A percentile compares a stretch with the other conserved stretches of the same genome.
These are phyloP conservation scores for Inga laurina DNA, from an alignment of 306 rosid species.

Conservation along the genomic window DNA sequence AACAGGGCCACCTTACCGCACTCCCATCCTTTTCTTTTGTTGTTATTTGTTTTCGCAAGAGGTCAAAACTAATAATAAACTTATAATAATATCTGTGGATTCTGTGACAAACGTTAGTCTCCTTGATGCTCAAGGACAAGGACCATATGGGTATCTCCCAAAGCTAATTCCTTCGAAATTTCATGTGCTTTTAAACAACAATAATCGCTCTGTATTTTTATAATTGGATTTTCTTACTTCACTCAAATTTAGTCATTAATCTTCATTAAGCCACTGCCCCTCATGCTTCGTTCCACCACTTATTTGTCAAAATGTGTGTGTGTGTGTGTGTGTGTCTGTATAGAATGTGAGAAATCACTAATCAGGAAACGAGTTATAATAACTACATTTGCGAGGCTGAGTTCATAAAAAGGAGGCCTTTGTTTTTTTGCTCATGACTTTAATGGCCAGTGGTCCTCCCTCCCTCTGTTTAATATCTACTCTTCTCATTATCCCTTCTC, in stretches of 20 bases:
- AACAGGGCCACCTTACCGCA: constrained; percentile 45
- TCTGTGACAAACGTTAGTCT: constrained; percentile 91
- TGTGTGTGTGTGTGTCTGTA: too few relatives aligned
- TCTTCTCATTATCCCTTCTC: neutral
- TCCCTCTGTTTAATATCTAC: neutral
- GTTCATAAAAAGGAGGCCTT: neutral
- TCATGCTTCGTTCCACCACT: too few relatives aligned
- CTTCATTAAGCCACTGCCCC: neutral
- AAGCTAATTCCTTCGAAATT: constrained; percentile 18
- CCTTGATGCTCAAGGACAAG: constrained; percentile 67
- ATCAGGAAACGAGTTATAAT: neutral
- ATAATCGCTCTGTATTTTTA: too few relatives aligned
- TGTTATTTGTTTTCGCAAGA: constrained; percentile 55
- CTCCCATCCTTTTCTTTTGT: constrained; percentile 51
- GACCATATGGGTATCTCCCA: constrained; percentile 55
- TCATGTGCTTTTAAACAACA: neutral
- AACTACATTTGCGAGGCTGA: neutral
- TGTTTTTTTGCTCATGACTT: neutral
- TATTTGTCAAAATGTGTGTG: too few relatives aligned
- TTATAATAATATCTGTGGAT: constrained; percentile 53
- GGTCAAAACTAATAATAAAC: constrained; percentile 43
- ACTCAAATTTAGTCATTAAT: neutral
- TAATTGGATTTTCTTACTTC: neutral
- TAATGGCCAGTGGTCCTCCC: neutral
- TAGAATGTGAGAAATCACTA: too few relatives aligned